phyloP scores from a whole-genome alignment of 1,284 basidiomycete species.

The Naganishia sp. region DNA sequence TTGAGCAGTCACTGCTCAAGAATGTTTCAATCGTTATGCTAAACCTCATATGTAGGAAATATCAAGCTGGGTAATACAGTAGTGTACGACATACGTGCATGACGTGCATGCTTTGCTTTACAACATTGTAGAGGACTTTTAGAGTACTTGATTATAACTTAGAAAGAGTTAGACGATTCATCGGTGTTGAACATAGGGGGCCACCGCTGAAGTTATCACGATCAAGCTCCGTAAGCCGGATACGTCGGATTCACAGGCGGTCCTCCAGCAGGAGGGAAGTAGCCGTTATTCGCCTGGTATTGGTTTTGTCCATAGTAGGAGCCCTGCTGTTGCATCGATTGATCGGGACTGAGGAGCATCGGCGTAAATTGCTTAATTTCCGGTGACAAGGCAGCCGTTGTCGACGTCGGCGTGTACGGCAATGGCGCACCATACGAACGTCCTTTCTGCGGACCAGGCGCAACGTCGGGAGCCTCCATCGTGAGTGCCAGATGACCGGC shows the following conservation, averaged over 20 bases:
- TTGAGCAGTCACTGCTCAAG: too few relatives aligned
- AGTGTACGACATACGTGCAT: too few relatives aligned
- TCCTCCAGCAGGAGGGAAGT: slow-evolving; percentile 4
- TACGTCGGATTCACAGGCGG: neutral
- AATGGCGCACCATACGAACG: slow-evolving; percentile 8
- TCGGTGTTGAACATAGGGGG: too few relatives aligned
- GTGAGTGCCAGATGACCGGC: slow-evolving; percentile 15
- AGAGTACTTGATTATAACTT: too few relatives aligned
- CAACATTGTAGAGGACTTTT: too few relatives aligned
- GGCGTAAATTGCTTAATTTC: slow-evolving; percentile 22
- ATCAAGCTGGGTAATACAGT: too few relatives aligned
- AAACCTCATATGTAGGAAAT: too few relatives aligned
- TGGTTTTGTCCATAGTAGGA: neutral
- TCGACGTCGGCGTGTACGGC: slow-evolving; percentile 12
- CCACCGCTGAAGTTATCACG: neutral
- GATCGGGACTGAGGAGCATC: slow-evolving; percentile 22
- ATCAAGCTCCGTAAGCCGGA: neutral
- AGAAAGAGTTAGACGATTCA: too few relatives aligned
- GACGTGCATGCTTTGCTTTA: too few relatives aligned
- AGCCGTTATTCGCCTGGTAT: slow-evolving; percentile 8
- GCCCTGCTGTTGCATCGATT: slow-evolving; percentile 4
- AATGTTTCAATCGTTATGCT: too few relatives aligned
- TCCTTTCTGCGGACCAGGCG: slow-evolving; percentile 16
- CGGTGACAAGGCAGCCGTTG: slow-evolving; percentile 11
- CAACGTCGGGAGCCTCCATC: slow-evolving; percentile 14